Percentiles rank a stretch among this genome's conserved stretches.
phyloP scores from a whole-genome alignment of 2,329 filamentous ascomycete species.

The Ceratocystis destructans region DNA sequence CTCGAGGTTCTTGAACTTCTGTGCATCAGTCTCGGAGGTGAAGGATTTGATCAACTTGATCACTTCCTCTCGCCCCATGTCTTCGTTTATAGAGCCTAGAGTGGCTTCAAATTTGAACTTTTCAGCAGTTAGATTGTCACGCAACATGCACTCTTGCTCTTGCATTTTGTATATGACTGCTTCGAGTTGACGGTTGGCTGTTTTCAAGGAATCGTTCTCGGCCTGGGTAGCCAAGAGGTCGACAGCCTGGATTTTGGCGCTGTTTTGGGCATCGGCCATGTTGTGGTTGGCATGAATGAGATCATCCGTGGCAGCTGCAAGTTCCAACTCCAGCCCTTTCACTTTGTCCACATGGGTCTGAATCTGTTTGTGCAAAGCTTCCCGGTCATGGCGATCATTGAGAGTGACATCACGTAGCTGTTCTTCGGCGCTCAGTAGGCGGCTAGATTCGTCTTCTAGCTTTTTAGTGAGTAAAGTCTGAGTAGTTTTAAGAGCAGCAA shows the following conservation, averaged over 20 bases:
- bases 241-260: not conserved
- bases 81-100: not conserved
- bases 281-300: not conserved
- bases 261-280: not conserved
- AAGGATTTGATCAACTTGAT: not conserved
- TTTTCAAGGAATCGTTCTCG: not conserved
- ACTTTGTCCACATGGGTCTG: not conserved
- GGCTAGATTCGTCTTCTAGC: not conserved
- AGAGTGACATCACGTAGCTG: not conserved
- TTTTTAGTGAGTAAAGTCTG: not conserved
- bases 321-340: not conserved
- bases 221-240: not conserved
- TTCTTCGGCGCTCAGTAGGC: not conserved
- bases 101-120: not conserved
- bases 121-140: not conserved
- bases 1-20: not conserved
- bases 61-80: not conserved
- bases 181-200: accelerated
- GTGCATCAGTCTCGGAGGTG: not conserved
- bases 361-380: not conserved
- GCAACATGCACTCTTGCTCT: not conserved
- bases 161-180: accelerated
- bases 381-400: not conserved
- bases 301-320: not conserved
- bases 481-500: not conserved